phyloP scores from a whole-genome alignment of 2,329 filamentous ascomycete genomes.

The Fusarium paranaense region DNA sequence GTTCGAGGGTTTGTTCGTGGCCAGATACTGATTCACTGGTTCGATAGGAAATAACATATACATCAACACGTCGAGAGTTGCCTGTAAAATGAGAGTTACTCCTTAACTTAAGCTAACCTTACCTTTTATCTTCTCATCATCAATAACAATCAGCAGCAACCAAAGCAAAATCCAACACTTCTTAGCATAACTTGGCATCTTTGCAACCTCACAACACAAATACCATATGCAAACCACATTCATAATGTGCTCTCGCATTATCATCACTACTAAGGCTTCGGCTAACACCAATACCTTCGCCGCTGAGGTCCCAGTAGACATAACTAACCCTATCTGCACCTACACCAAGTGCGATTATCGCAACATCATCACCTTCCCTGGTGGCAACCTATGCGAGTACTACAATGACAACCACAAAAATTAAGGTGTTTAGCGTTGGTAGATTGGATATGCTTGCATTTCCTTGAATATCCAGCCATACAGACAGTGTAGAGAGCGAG shows the following conservation, averaged over 20 bases:
- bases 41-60: neutral
- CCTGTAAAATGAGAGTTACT: neutral
- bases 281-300: neutral
- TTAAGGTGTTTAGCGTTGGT: neutral
- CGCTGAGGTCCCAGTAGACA: neutral
- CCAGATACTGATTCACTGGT: neutral
- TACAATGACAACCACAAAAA: conserved; percentile 1
- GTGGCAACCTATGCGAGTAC: neutral
- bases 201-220: neutral
- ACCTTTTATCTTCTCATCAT: neutral
- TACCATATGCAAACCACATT: neutral
- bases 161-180: neutral
- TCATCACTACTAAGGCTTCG: neutral
- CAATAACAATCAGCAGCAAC: neutral
- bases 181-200: neutral
- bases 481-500: neutral
- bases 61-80: neutral
- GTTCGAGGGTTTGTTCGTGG: neutral
- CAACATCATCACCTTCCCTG: neutral
- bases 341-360: neutral
- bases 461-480: neutral
- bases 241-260: neutral
- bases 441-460: neutral
- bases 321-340: neutral
- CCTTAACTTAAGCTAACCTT: neutral